phyloP scores from a whole-genome alignment of 2,329 filamentous ascomycete species.

The Colletotrichum theobromicola region DNA sequence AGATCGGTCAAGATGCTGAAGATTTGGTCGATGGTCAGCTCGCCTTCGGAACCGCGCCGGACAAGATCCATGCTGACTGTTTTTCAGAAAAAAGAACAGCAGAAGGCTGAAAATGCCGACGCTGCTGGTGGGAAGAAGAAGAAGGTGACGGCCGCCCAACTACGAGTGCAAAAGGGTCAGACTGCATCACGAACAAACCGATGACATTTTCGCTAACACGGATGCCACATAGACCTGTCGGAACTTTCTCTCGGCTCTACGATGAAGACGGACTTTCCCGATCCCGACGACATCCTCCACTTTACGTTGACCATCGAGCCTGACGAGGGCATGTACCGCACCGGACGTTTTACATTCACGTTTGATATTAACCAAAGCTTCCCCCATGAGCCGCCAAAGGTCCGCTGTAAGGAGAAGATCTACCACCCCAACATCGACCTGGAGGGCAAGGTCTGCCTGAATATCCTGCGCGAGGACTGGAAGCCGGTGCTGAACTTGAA shows the following conservation, averaged over 20 bases:
- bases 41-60: neutral
- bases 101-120: constrained; percentile 87
- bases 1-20: constrained; percentile 80
- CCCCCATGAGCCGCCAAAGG: constrained; percentile 96
- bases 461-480: constrained; percentile 98
- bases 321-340: constrained; percentile 88
- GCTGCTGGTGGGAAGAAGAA: constrained; percentile 86
- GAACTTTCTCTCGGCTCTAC: constrained; percentile 80
- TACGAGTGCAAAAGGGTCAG: constrained; percentile 93
- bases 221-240: constrained; percentile 68
- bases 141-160: constrained; percentile 95
- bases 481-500: constrained; percentile 98
- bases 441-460: constrained; percentile 96
- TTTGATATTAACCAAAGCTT: constrained; percentile 95
- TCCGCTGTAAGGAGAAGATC: constrained; percentile 96
- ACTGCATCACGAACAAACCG: neutral
- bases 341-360: constrained; percentile 84
- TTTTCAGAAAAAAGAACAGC: constrained; percentile 90
- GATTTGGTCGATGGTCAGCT: constrained; percentile 95
- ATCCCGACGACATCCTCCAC: constrained; percentile 86
- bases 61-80: neutral
- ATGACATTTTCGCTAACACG: neutral
- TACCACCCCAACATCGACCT: constrained; percentile 99
- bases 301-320: constrained; percentile 83
- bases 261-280: constrained; percentile 82